These are phyloP conservation scores for Dryadomyces quercus-mongolicae DNA, from an alignment of 2,329 filamentous ascomycete species.

Conservation along the genomic window DNA sequence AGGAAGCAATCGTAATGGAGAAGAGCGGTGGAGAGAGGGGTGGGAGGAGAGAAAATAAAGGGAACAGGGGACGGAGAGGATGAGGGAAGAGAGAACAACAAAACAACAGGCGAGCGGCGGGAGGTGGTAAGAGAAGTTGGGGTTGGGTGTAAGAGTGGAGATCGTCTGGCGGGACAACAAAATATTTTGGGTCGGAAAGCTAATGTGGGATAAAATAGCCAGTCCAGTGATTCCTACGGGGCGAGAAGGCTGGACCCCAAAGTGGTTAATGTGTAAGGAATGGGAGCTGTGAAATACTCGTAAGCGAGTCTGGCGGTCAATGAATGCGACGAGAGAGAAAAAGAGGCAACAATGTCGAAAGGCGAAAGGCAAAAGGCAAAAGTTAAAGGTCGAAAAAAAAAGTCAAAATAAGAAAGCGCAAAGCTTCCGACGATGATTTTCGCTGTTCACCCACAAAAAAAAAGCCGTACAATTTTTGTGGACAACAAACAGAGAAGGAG, in stretches of 20 bases:
- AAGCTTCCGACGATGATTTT: neutral
- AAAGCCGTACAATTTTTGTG: neutral
- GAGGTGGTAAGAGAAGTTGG: neutral
- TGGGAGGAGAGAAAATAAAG: neutral
- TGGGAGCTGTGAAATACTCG: neutral
- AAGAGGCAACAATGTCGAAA: neutral
- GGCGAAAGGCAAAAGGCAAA: neutral
- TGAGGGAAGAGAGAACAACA: slow-evolving; percentile 1
- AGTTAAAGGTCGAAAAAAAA: neutral
- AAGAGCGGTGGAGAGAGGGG: neutral
- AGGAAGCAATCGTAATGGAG: neutral
- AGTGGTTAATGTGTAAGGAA: neutral
- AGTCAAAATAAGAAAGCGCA: slow-evolving; percentile 1
- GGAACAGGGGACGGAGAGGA: neutral
- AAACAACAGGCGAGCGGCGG: neutral
- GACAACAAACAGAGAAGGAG: neutral
- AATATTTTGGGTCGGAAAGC: neutral
- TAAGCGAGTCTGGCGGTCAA: slow-evolving; percentile 2
- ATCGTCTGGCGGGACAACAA: slow-evolving; percentile 5
- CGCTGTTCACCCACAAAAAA: neutral
- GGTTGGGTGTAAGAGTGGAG: neutral
- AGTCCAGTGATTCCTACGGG: neutral
- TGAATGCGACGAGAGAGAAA: neutral
- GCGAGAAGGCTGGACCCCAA: neutral
- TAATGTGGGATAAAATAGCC: neutral